Evolutionary conservation across 495 filamentous ascomycete species (phyloP).

Genomic region (Neurospora terricola): DNA sequence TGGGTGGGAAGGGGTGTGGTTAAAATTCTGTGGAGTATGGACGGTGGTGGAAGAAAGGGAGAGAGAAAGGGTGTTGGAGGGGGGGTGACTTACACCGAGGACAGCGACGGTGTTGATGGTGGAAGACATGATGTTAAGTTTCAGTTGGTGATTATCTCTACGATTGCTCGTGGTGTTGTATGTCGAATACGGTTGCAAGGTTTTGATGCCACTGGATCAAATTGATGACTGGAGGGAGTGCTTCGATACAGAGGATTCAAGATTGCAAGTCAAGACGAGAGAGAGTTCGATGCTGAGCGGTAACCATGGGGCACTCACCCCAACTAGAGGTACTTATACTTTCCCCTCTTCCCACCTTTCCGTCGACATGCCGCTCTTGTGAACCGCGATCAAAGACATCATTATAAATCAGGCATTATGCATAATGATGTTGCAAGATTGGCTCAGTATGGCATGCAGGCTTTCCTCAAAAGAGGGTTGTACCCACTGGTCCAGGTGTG

Average conservation of each 20-base stretch:
- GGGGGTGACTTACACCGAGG: constrained; percentile 33
- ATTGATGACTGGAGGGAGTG: too few relatives aligned
- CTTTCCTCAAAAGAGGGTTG: neutral
- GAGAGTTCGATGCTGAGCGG: too few relatives aligned
- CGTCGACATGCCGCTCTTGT: neutral
- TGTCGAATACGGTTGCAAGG: neutral
- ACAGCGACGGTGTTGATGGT: constrained; percentile 41
- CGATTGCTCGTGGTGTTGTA: neutral
- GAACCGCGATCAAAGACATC: neutral
- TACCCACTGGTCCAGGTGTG: neutral
- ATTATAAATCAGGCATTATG: neutral
- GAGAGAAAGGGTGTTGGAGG: neutral
- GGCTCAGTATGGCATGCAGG: neutral
- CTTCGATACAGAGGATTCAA: too few relatives aligned
- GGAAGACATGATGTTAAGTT: constrained; percentile 26
- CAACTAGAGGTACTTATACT: neutral
- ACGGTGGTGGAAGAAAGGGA: neutral
- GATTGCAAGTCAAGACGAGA: too few relatives aligned
- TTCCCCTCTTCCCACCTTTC: neutral
- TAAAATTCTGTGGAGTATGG: too few relatives aligned
- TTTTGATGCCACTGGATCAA: too few relatives aligned
- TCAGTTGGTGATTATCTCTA: neutral
- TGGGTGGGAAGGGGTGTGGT: neutral
- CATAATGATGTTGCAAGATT: neutral
- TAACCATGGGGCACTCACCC: neutral